Evolutionary conservation across 2,329 filamentous ascomycete genomes (phyloP), one percentile per base, ranked within the genome.

Genomic region (Xylaria digitata): DNA sequence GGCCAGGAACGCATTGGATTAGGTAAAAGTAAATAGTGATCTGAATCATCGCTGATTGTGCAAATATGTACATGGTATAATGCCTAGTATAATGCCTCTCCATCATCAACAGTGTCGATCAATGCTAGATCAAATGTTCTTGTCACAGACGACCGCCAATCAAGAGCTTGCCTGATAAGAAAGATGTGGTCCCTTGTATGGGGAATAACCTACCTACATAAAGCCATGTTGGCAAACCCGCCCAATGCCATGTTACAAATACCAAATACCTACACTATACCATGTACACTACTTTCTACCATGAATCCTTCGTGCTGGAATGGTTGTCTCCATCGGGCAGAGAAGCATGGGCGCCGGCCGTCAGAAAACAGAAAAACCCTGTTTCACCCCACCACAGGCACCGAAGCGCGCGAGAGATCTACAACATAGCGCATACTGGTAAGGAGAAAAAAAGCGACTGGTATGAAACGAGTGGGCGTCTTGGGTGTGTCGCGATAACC

Each of bases 361-460:
- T 59, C 21, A 56, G 40, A 54, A 49, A 26, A 26, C 3, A 26
- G 26, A 26, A 5, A 26, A 63, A 58, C 46, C 58, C 46, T 57
- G 40, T 55, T 58, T 45, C 48, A 45, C 46, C 52, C 63, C 52
- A 56, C 63, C 21, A 43, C 17, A 50, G 30, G 50, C 52, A 55
- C 23, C 11, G 40, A 57, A 61, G 23, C 46, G 40, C 40, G n/a
- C 61, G 62, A 62, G n/a, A 58, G 62, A 62, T 68, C 57, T 66
- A 55, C 61, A 42, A 48, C 23, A 56, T 32, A n/a, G 19, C 19
- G 37, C 34, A 6, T 34, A 37, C 17, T 21, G 17, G 15, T 1
- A 9, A 15, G 23, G n/a, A 17, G 21, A 48, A 15, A 17, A 17
- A 42, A 43, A 37, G 55, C 21, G 42, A 37, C 46, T 49, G 34